Evolutionary conservation across 2,329 filamentous ascomycete genomes (phyloP), one percentile per base, ranked within the genome.

Genomic region (Colletotrichum tropicale): DNA sequence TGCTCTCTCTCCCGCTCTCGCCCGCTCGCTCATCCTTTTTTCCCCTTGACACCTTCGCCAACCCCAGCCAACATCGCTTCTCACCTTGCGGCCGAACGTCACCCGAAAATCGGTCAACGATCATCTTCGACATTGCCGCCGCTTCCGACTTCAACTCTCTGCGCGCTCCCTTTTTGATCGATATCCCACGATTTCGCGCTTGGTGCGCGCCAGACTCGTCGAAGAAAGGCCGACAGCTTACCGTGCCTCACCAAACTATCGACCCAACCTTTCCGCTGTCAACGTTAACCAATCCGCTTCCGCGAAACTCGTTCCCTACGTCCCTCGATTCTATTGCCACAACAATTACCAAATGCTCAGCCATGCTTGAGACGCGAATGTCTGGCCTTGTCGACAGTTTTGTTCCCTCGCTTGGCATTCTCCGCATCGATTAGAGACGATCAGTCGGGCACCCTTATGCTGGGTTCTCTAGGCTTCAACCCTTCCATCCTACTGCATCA

Each of bases 51-150:
- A 32, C 15, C 36, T 30, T 69, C 58, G 48, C 56, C 43, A 30
- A 43, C 55, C 30, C 62, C 66, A 65, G 64, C 58, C 76, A 64
- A 28, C 65, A 70, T 65, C 70, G 18, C 60, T 73, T 77, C 80
- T 61, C 79, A 85, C 78, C 80, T 60, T 78, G 85, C 86, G 84
- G 80, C 84, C 74, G 81, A 84, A 77, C 78, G 79, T 67, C 79
- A 79, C 68, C 78, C 79, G 66, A 80, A 79, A 61, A 79, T 80
- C 68, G 34, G 66, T 43, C 21, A 55, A 58, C 55, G 56, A 52
- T 48, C 64, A 36, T 34, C 26, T 60, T 32, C 70, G 24, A 28
- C 43, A 28, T 26, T 34, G 16, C 48, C 36, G 28, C 48, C 21
- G 21, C 10, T 15, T 21, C 30, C 48, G 61, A 43, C 52, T 32